phyloP scores from a whole-genome alignment of 768 basidiomycete genomes.

The Steccherinum ochraceum region DNA sequence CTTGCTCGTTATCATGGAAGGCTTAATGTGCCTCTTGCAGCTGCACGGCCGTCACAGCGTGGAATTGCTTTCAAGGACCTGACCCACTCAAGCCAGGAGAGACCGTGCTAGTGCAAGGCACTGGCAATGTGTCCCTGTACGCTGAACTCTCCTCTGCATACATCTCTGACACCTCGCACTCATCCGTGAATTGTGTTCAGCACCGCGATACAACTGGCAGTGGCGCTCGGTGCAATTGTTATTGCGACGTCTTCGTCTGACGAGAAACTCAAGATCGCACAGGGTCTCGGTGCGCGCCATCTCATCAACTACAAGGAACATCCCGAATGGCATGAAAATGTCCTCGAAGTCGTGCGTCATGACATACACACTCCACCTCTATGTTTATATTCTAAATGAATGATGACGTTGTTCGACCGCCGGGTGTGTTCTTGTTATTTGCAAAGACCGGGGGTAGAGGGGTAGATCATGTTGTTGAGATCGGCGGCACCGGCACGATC shows the following conservation, averaged over 20 bases:
- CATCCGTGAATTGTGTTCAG: constrained; percentile 26
- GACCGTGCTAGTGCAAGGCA: constrained; percentile 48
- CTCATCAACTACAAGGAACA: constrained; percentile 57
- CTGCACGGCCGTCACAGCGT: constrained; percentile 59
- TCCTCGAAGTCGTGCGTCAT: constrained; percentile 34
- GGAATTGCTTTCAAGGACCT: constrained; percentile 48
- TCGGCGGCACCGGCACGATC: constrained; percentile 50
- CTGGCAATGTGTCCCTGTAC: constrained; percentile 50
- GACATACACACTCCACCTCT: neutral
- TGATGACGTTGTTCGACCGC: neutral
- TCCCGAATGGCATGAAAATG: constrained; percentile 54
- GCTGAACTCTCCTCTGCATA: constrained; percentile 9
- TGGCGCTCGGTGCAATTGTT: constrained; percentile 55
- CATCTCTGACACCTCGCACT: neutral
- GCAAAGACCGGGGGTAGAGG: constrained; percentile 26
- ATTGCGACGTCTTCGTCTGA: constrained; percentile 66
- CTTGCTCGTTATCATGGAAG: neutral
- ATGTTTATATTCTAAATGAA: neutral
- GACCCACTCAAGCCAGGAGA: constrained; percentile 52
- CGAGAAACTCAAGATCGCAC: constrained; percentile 48
- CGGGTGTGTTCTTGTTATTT: neutral
- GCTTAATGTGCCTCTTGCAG: constrained; percentile 18
- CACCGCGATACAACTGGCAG: constrained; percentile 55
- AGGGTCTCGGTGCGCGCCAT: constrained; percentile 45
- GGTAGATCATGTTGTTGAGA: constrained; percentile 38